Evolutionary conservation across 768 basidiomycete genomes (phyloP), one percentile per base, ranked within the genome.

Genomic region (Floccularia luteovirens): DNA sequence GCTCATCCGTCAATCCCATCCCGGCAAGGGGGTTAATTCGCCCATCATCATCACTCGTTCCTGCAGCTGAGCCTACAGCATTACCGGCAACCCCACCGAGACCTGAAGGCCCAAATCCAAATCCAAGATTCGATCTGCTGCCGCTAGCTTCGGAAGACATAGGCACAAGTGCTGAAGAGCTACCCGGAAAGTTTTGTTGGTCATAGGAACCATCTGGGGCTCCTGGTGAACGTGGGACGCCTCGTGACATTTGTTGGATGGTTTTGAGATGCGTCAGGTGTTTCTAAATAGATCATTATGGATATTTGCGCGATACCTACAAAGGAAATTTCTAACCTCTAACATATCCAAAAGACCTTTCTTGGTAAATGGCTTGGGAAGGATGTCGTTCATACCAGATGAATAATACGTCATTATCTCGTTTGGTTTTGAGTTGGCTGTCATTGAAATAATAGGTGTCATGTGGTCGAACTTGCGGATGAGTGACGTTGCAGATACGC

Each of bases 391-490:
- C 93, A 97, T 27, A 70, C 76, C 86, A 30, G 81, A 82, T 21
- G 82, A 80, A 57, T 84, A 86, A 54, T 93, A 94, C 5, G 82
- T 88, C 78, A 93, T 81, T 46, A 94, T 84, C 59, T 94, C 87
- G 61, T 85, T 83, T 20, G 92, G 91, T 51, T 90, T 86, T 40
- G 88, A 90, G 59, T 92, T 94, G 53, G 81, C 84, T 38, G 93
- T 98, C 94, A 98, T 98, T 17, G 91, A 94, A 48, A 98, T 96
- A 57, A 98, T 97, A 3, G 94, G 94, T 30, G 93, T 96, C 67
- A 82, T 84, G 43, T 81, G 79, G 63, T 97, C 92, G 56, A 97
- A 98, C 63, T 92, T 89, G 13, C 94, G 74, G 49, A 98, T 96
- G 51, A 97, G 60, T 42, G 82, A 90, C 25, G 94, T 97, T 7